A percentile compares a stretch with the other conserved stretches of the same genome.
These are phyloP conservation scores for Metarhizium guizhouense DNA, from an alignment of 2,329 filamentous ascomycete genomes.

Conservation along the genomic window DNA sequence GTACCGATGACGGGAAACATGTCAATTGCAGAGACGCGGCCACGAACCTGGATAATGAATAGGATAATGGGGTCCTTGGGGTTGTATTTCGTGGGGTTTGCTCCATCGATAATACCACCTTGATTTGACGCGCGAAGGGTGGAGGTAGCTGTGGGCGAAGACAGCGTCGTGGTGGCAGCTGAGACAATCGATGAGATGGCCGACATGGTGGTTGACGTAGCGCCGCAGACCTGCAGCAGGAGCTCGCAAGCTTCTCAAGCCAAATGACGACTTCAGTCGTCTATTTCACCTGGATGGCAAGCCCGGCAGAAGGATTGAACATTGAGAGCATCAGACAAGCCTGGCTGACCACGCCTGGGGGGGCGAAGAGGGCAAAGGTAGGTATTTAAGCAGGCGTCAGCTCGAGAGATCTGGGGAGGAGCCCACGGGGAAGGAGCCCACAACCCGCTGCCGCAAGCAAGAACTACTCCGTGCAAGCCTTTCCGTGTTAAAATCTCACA, in stretches of 20 bases:
- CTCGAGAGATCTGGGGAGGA: no score
- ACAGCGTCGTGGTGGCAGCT: slow-evolving; percentile 15
- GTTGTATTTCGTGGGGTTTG: slow-evolving; percentile 60
- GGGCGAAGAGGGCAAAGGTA: not conserved
- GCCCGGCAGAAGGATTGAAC: not conserved
- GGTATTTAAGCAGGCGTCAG: not conserved
- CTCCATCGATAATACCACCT: slow-evolving; percentile 60
- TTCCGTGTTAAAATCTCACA: no score
- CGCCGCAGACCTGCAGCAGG: not conserved
- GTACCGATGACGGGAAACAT: not conserved
- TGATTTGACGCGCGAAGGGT: slow-evolving; percentile 27
- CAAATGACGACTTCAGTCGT: not conserved
- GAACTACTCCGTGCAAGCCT: no score
- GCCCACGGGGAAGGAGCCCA: no score
- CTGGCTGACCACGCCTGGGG: not conserved
- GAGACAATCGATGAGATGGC: slow-evolving; percentile 9
- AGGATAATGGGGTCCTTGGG: slow-evolving; percentile 63
- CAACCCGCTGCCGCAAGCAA: no score
- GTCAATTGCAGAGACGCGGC: not conserved
- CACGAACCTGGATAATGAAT: slow-evolving; percentile 62
- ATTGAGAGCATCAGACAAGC: not conserved
- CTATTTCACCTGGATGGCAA: not conserved
- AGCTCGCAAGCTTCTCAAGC: not conserved
- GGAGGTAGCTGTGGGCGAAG: slow-evolving; percentile 19
- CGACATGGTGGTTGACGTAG: slow-evolving; percentile 3